These are phyloP conservation scores for Brachypodium distachyon DNA, from an alignment of 202 grass and related monocot species.

Conservation along the genomic window DNA sequence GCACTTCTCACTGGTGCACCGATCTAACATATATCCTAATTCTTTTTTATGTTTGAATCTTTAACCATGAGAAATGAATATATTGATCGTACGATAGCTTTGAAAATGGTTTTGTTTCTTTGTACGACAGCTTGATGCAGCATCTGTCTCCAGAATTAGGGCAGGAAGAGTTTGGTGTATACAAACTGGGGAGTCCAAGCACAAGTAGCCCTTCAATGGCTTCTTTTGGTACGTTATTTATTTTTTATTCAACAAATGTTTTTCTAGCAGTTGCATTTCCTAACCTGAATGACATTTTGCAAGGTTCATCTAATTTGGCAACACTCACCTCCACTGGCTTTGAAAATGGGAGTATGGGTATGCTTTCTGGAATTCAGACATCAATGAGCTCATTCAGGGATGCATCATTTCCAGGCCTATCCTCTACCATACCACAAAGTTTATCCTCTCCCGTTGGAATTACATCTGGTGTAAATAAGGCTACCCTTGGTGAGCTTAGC, in stretches of 20 bases:
- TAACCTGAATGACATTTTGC: slow-evolving; percentile 7
- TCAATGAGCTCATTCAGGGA: slow-evolving; percentile 58
- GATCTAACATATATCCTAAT: not conserved
- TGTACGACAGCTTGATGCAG: slow-evolving; percentile 46
- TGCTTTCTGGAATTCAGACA: slow-evolving; percentile 43
- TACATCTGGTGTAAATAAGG: slow-evolving; percentile 30
- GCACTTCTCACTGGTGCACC: not conserved
- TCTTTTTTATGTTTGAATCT: not conserved
- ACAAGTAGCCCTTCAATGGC: slow-evolving; percentile 55
- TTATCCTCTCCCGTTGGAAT: slow-evolving; percentile 75
- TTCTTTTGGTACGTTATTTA: slow-evolving; percentile 51
- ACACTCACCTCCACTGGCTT: slow-evolving; percentile 22
- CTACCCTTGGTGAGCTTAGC: slow-evolving; percentile 40
- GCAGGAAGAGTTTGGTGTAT: slow-evolving; percentile 43
- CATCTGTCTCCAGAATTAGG: slow-evolving; percentile 46
- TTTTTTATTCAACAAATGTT: not conserved
- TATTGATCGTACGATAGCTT: not conserved
- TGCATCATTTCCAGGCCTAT: slow-evolving; percentile 45
- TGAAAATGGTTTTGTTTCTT: slow-evolving; percentile 9
- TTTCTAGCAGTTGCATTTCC: slow-evolving; percentile 4
- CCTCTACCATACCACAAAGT: slow-evolving; percentile 60
- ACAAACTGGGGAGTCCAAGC: slow-evolving; percentile 52
- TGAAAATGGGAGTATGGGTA: slow-evolving; percentile 55
- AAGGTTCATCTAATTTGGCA: slow-evolving; percentile 55
- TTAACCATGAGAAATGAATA: not conserved